Conservation (phyloP, 2,329 filamentous ascomycete species). For the Thielaviopsis ethacetica region DNA sequence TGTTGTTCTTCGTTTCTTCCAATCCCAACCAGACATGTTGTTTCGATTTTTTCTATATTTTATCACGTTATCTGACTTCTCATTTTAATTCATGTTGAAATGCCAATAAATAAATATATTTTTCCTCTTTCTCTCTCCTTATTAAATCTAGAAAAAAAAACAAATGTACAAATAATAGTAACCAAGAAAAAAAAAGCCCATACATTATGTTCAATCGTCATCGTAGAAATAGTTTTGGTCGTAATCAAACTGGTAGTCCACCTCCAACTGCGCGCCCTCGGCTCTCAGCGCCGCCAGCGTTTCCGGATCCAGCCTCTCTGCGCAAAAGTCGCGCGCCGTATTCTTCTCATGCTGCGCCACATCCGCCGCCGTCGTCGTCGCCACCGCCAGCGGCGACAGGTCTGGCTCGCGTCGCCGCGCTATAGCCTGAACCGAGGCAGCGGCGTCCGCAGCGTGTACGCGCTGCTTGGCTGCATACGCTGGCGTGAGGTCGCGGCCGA, state of each 20-base stretch:
- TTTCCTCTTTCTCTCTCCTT: too few relatives aligned
- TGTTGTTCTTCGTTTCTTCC: not conserved
- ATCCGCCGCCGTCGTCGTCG: too few relatives aligned
- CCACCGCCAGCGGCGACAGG: too few relatives aligned
- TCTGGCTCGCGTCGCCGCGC: too few relatives aligned
- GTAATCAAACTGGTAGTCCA: constrained; percentile 15
- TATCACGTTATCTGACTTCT: too few relatives aligned
- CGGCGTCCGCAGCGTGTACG: too few relatives aligned
- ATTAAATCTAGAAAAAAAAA: too few relatives aligned
- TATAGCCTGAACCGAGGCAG: too few relatives aligned
- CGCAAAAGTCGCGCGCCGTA: constrained; percentile 17
- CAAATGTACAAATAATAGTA: not conserved
- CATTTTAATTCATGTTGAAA: too few relatives aligned
- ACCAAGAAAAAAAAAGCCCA: not conserved
- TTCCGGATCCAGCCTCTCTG: constrained; percentile 12
- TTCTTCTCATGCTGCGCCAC: constrained; percentile 17
- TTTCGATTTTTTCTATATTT: not conserved
- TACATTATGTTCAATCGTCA: constrained; percentile 12
- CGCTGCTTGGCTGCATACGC: constrained; percentile 2
- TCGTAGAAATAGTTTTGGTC: constrained; percentile 19
- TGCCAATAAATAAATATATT: too few relatives aligned
- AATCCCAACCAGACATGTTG: not conserved
- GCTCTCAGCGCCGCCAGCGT: constrained; percentile 13
- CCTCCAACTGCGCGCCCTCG: constrained; percentile 17
- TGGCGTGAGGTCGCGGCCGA: constrained; percentile 5